Percentiles rank a stretch among this genome's conserved stretches.
These are phyloP conservation scores for Aureobasidium sp. DNA, from an alignment of 2,329 filamentous ascomycete species.

Conservation along the genomic window DNA sequence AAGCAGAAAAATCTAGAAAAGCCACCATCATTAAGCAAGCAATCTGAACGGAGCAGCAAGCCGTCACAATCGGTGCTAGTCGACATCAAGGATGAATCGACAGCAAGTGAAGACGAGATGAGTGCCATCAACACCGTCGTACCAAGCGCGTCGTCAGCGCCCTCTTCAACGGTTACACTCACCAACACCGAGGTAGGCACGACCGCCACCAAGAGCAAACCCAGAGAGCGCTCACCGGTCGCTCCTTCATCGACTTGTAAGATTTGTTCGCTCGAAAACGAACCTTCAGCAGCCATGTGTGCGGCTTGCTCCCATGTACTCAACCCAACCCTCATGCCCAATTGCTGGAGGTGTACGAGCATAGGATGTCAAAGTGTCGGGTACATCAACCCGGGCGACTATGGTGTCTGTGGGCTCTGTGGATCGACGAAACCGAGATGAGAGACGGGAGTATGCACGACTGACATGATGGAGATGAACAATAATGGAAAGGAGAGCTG, in stretches of 20 bases:
- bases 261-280: slow-evolving; percentile 63
- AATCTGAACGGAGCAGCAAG: background rate
- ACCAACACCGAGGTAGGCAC: slow-evolving; percentile 13
- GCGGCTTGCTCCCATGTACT: slow-evolving; percentile 65
- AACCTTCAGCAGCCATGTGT: slow-evolving; percentile 51
- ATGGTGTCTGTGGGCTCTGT: slow-evolving; percentile 63
- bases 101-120: slow-evolving; percentile 15
- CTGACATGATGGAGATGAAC: background rate
- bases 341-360: slow-evolving; percentile 59
- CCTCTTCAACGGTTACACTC: background rate
- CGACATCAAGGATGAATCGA: slow-evolving; percentile 16
- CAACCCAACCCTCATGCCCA: slow-evolving; percentile 44
- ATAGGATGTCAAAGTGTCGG: slow-evolving; percentile 46
- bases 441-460: background rate
- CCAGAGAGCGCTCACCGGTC: background rate
- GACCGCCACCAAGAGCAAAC: background rate
- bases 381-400: slow-evolving; percentile 65
- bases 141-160: background rate
- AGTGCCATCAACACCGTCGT: background rate
- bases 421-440: slow-evolving; percentile 31
- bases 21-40: background rate
- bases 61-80: background rate
- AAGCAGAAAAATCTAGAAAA: background rate
- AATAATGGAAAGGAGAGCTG: background rate
- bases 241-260: slow-evolving; percentile 37